Evolutionary conservation across 2,329 filamentous ascomycete species (phyloP).

Genomic region (Cercospora sp.): DNA sequence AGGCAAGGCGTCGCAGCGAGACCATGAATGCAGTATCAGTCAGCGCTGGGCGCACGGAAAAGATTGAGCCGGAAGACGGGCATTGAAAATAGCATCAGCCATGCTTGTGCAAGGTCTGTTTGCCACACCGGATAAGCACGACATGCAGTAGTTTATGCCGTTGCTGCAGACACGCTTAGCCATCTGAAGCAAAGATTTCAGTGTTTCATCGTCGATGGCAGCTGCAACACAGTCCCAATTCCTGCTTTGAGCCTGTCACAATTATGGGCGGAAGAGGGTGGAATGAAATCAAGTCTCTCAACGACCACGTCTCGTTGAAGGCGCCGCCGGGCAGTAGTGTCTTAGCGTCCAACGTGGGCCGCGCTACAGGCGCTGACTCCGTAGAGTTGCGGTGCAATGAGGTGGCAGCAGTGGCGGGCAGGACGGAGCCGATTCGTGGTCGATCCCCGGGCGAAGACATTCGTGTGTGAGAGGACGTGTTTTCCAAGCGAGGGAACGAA

Average conservation of each 20-base stretch:
- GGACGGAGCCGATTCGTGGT: constrained; percentile 11
- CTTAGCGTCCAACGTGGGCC: constrained; percentile 5
- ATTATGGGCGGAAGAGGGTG: neutral
- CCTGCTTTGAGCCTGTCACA: neutral
- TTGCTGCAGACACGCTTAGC: constrained; percentile 12
- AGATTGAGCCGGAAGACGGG: neutral
- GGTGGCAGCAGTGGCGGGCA: neutral
- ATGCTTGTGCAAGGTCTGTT: constrained; percentile 11
- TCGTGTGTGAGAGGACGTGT: neutral
- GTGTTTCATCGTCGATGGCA: constrained; percentile 9
- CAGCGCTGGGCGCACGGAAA: neutral
- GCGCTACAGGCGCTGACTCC: constrained; percentile 14
- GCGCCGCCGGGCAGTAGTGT: constrained; percentile 3
- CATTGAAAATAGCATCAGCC: constrained; percentile 15
- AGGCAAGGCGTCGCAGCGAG: neutral
- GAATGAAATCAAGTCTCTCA: neutral
- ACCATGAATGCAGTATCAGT: neutral
- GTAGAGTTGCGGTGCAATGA: constrained; percentile 9
- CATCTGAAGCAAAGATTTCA: neutral
- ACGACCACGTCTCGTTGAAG: constrained; percentile 1
- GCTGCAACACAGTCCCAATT: neutral
- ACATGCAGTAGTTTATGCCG: constrained; percentile 3
- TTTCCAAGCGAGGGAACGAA: constrained; percentile 8
- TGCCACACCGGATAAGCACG: constrained; percentile 17
- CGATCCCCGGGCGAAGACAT: constrained; percentile 6